A percentile compares a stretch with the other conserved stretches of the same genome.
Evolutionary conservation across 2,329 filamentous ascomycete species (phyloP).

Genomic region (Ophiostoma montium): DNA sequence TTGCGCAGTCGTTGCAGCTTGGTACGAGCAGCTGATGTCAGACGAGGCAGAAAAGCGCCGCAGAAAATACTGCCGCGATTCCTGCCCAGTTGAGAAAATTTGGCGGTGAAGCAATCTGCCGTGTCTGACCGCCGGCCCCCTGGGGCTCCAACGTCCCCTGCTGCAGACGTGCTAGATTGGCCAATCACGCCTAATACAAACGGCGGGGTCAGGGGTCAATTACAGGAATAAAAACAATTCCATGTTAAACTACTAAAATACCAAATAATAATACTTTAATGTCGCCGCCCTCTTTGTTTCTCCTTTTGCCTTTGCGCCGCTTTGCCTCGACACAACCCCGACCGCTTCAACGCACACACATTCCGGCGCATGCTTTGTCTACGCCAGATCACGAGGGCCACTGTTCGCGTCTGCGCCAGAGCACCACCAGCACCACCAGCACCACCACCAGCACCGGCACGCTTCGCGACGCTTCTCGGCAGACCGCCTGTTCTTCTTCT

Average conservation of each 20-base stretch:
- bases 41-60: background rate
- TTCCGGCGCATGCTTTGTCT: constrained; percentile 1
- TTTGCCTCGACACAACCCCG: no score
- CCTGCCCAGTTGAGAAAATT: background rate
- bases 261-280: background rate
- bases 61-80: constrained; percentile 4
- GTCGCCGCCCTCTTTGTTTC: background rate
- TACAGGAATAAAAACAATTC: background rate
- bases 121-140: constrained; percentile 1
- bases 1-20: background rate
- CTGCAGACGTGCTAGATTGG: background rate
- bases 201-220: constrained; percentile 5
- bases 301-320: background rate
- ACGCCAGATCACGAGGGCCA: constrained; percentile 3
- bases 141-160: no score
- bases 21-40: background rate
- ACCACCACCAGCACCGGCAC: background rate
- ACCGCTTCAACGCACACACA: no score
- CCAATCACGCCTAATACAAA: no score
- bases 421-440: no score
- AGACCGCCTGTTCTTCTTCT: background rate
- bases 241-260: background rate
- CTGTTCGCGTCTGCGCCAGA: background rate
- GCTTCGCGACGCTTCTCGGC: background rate
- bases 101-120: constrained; percentile 8